Evolutionary conservation across 2,329 filamentous ascomycete genomes (phyloP).

Genomic region (Pseudomassariella vexata): DNA sequence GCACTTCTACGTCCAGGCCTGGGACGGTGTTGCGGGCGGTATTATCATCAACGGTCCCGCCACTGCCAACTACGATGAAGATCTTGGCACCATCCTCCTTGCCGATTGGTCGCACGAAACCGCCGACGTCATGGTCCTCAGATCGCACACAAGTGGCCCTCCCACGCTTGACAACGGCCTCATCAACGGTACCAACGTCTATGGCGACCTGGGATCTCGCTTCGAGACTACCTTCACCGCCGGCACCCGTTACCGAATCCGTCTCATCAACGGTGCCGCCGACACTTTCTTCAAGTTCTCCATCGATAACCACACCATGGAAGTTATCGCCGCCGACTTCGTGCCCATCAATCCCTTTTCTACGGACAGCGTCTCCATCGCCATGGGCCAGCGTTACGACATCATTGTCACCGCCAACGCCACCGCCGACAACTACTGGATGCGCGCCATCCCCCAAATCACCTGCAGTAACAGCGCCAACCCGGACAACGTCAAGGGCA

Average conservation of each 20-base stretch:
- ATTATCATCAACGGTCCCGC: conserved; percentile 58
- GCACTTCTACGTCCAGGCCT: conserved; percentile 43
- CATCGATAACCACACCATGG: conserved; percentile 51
- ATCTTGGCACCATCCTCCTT: conserved; percentile 53
- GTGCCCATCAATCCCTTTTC: conserved; percentile 51
- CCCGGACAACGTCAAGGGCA: conserved; percentile 38
- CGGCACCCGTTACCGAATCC: conserved; percentile 35
- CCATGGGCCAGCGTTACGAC: conserved; percentile 34
- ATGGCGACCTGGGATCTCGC: conserved; percentile 25
- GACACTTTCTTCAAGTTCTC: conserved; percentile 40
- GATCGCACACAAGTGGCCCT: conserved; percentile 22
- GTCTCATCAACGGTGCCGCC: conserved; percentile 40
- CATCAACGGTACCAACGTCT: conserved; percentile 25
- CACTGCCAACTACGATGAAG: conserved; percentile 54
- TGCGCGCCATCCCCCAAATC: conserved; percentile 36
- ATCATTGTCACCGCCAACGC: conserved; percentile 37
- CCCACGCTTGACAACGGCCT: conserved; percentile 36
- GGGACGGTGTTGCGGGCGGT: conserved; percentile 52
- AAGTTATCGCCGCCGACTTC: conserved; percentile 51
- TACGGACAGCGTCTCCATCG: conserved; percentile 33
- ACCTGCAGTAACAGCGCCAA: conserved; percentile 34
- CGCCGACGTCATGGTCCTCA: conserved; percentile 28
- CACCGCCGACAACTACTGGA: conserved; percentile 37
- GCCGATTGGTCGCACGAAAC: conserved; percentile 52
- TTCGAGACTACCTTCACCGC: conserved; percentile 31